Evolutionary conservation across 768 basidiomycete genomes (phyloP).

Genomic region (Podaxis sp.): DNA sequence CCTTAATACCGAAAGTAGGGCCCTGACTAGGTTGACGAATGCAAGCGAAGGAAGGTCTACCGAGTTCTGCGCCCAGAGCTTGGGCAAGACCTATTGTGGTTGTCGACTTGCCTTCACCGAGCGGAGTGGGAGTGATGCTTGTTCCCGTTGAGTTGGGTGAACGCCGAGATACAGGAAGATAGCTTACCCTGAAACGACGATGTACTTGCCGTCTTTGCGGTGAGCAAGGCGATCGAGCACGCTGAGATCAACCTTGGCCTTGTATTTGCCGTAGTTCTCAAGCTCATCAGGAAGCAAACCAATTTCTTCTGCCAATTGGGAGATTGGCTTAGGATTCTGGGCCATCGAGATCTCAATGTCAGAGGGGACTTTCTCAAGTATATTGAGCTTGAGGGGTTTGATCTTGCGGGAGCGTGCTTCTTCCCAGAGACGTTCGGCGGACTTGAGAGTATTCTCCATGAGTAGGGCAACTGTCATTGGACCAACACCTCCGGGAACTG

Average conservation of each 20-base stretch:
- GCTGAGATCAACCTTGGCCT: slow-evolving; percentile 93
- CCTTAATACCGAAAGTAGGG: slow-evolving; percentile 98
- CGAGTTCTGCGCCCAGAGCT: slow-evolving; percentile 91
- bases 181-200: slow-evolving; percentile 85
- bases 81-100: slow-evolving; percentile 97
- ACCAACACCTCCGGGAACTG: slow-evolving; percentile 97
- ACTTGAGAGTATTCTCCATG: slow-evolving; percentile 89
- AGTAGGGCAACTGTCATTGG: slow-evolving; percentile 99
- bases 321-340: slow-evolving; percentile 88
- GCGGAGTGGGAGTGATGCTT: slow-evolving; percentile 93
- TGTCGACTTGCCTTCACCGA: slow-evolving; percentile 98
- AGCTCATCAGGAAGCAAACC: slow-evolving; percentile 84
- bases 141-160: slow-evolving; percentile 1
- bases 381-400: slow-evolving; percentile 74
- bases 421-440: slow-evolving; percentile 82
- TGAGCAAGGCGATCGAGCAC: slow-evolving; percentile 82
- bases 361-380: slow-evolving; percentile 86
- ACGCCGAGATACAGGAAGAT: neutral
- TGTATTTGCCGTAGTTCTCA: slow-evolving; percentile 93
- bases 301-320: slow-evolving; percentile 82
- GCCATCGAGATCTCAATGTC: slow-evolving; percentile 97
- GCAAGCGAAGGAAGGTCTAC: slow-evolving; percentile 91
- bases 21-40: slow-evolving; percentile 98
- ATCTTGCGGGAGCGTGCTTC: slow-evolving; percentile 62
- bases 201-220: slow-evolving; percentile 92